phyloP scores from a whole-genome alignment of 371 early-diverging fungal genomes.

The Lichtheimia ornata region DNA sequence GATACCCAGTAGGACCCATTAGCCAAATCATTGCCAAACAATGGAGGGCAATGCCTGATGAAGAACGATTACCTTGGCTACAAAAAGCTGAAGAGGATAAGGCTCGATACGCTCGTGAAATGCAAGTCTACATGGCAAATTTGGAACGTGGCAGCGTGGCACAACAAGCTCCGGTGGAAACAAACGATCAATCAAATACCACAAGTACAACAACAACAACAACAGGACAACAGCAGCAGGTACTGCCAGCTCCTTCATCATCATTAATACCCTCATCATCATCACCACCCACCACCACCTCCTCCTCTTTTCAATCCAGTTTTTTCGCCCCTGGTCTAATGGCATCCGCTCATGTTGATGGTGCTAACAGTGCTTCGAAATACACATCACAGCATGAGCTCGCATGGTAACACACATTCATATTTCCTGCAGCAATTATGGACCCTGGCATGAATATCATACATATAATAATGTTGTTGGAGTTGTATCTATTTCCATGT shows the following conservation, averaged over 20 bases:
- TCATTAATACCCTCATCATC: not conserved
- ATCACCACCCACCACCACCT: slow-evolving; percentile 1
- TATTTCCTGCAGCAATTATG: too few species aligned
- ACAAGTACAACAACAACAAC: not conserved
- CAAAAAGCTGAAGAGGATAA: slow-evolving; percentile 73
- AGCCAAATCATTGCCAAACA: slow-evolving; percentile 65
- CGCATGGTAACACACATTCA: too few species aligned
- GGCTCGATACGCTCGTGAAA: slow-evolving; percentile 75
- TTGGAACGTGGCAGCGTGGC: slow-evolving; percentile 17
- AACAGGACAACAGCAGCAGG: slow-evolving; percentile 3
- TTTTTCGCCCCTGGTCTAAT: too few species aligned
- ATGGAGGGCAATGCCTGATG: slow-evolving; percentile 68
- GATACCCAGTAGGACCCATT: slow-evolving; percentile 73
- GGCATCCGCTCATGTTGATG: too few species aligned
- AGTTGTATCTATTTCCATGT: too few species aligned
- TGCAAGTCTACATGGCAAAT: slow-evolving; percentile 55
- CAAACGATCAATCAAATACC: not conserved
- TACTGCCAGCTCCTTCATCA: too few species aligned
- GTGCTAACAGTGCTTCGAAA: too few species aligned
- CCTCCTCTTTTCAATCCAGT: not conserved
- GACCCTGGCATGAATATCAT: too few species aligned
- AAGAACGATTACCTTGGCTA: slow-evolving; percentile 64
- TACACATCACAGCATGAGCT: too few species aligned
- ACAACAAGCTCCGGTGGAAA: not conserved
- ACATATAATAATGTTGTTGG: too few species aligned